Evolutionary conservation across 2,329 filamentous ascomycete genomes (phyloP).

Genomic region (Apiospora koreana): DNA sequence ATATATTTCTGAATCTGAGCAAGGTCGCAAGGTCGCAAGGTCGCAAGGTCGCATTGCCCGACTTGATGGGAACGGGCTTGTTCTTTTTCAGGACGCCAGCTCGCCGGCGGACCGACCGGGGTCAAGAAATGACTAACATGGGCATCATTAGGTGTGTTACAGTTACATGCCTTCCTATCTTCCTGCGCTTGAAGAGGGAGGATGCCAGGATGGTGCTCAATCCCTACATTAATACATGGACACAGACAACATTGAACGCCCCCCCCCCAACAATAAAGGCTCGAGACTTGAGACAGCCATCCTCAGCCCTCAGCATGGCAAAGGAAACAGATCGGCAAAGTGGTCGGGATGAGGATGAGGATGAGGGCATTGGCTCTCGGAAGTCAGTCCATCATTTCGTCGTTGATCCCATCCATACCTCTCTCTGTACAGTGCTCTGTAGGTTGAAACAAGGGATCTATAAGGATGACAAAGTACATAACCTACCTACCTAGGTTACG

Average conservation of each 20-base stretch:
- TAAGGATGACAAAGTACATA: no score
- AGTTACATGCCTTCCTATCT: not conserved
- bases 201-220: not conserved
- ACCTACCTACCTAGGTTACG: no score
- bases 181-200: not conserved
- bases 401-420: no score
- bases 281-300: no score
- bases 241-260: not conserved
- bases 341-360: no score
- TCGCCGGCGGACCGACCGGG: not conserved
- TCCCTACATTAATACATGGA: not conserved
- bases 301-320: no score
- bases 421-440: no score
- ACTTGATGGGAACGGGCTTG: not conserved
- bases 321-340: no score
- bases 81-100: not conserved
- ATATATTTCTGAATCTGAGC: not conserved
- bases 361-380: no score
- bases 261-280: not conserved
- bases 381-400: no score
- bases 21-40: not conserved
- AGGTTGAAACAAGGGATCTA: no score
- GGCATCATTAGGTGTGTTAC: not conserved
- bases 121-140: not conserved
- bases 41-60: not conserved